A percentile compares a stretch with the other conserved stretches of the same genome.
These are phyloP conservation scores for Prosopis cineraria DNA, from an alignment of 306 rosid species.

Conservation along the genomic window DNA sequence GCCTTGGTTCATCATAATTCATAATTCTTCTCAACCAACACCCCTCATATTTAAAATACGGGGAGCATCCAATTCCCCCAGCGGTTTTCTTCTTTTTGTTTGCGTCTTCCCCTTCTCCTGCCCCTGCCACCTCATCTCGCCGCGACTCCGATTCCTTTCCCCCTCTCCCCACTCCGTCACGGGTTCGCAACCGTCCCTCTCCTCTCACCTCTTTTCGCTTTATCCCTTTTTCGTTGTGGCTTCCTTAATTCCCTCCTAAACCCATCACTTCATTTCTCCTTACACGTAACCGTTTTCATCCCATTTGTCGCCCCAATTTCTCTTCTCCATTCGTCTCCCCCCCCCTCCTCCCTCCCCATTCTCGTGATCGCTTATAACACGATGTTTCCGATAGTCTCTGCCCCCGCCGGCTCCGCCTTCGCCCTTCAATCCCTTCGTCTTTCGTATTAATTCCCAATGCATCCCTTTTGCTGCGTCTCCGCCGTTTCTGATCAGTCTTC, in stretches of 20 bases:
- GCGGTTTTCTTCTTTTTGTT: conserved; percentile 7
- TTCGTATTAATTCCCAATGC: conserved; percentile 50
- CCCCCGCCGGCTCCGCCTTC: conserved; percentile 5
- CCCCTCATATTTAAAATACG: conserved; percentile 34
- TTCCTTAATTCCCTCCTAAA: background rate
- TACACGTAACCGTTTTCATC: conserved; percentile 46
- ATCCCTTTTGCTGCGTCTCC: conserved; percentile 76
- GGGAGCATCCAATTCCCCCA: conserved; percentile 2
- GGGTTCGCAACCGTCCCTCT: background rate
- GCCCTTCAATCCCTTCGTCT: background rate
- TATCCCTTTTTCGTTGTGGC: background rate
- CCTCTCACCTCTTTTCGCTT: background rate
- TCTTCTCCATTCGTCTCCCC: background rate
- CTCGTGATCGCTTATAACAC: conserved; percentile 14
- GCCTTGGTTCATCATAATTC: conserved; percentile 6
- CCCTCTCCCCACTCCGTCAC: background rate
- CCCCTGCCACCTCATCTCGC: conserved; percentile 21
- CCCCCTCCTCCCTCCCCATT: conserved; percentile 15
- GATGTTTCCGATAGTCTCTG: conserved; percentile 33
- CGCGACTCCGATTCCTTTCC: conserved; percentile 16
- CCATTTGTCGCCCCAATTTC: conserved; percentile 34
- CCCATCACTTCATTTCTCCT: background rate
- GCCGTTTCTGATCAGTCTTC: conserved; percentile 65
- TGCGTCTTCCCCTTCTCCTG: conserved; percentile 13
- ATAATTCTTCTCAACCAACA: conserved; percentile 39